A percentile compares a stretch with the other conserved stretches of the same genome.
These are phyloP conservation scores for Phytophthora capsici DNA, from an alignment of 352 stramenopile species.

Conservation along the genomic window DNA sequence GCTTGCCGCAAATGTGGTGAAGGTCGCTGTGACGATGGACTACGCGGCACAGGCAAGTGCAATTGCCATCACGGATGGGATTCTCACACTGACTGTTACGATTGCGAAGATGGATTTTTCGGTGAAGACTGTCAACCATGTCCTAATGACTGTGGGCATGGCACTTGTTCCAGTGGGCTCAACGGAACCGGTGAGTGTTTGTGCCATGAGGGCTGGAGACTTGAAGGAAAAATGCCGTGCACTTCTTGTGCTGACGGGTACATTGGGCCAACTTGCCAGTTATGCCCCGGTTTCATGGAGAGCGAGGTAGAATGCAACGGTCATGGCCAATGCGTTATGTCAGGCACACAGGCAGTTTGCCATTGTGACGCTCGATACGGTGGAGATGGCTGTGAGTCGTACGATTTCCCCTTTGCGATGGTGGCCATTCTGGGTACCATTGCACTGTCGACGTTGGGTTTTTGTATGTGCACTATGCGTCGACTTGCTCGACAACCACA, in stretches of 20 bases:
- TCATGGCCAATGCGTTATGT: slow-evolving; percentile 71
- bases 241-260: slow-evolving; percentile 80
- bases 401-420: slow-evolving; percentile 88
- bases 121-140: slow-evolving; percentile 75
- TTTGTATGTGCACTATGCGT: slow-evolving; percentile 90
- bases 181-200: slow-evolving; percentile 83
- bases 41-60: slow-evolving; percentile 77
- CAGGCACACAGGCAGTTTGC: slow-evolving; percentile 59
- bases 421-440: slow-evolving; percentile 81
- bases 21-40: slow-evolving; percentile 81
- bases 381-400: slow-evolving; percentile 76
- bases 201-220: slow-evolving; percentile 76
- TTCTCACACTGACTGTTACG: slow-evolving; percentile 75
- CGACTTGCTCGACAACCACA: slow-evolving; percentile 75
- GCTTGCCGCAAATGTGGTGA: slow-evolving; percentile 80
- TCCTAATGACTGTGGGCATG: slow-evolving; percentile 76
- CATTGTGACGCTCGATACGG: slow-evolving; percentile 80
- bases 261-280: slow-evolving; percentile 68
- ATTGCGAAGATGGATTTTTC: slow-evolving; percentile 86
- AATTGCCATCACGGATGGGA: slow-evolving; percentile 87
- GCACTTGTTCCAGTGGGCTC: slow-evolving; percentile 73
- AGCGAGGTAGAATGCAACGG: slow-evolving; percentile 75
- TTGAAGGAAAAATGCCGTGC: slow-evolving; percentile 68
- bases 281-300: slow-evolving; percentile 80
- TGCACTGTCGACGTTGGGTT: slow-evolving; percentile 79